Evolutionary conservation across 805 yeast species (phyloP), one percentile per base, ranked within the genome.

Genomic region (Ascoidea tarda): DNA sequence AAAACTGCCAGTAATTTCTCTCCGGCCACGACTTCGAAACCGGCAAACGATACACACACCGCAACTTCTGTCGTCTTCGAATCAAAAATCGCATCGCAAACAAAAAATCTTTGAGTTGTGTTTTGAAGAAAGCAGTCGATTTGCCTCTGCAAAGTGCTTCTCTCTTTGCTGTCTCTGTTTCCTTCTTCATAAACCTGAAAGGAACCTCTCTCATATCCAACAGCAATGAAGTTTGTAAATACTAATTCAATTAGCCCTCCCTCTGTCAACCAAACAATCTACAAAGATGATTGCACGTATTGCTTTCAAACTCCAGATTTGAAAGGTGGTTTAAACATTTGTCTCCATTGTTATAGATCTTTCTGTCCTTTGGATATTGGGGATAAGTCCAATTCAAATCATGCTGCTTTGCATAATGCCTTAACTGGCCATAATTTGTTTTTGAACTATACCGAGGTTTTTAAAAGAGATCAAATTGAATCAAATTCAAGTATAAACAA

Each of bases 261-360:
- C n/a, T 31, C 33, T 6, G 31, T 12, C 5, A 32, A 48, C 14
- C 52, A 48, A 33, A 48, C 28, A 14, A 54, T 56, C 16, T 56
- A 50, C 49, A 56, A 54, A 33, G 58, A 56, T 31, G 52, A 56
- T 33, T 56, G 58, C 21, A 14, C 51, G 42, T 56, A 52, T 50
- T 54, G 55, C 33, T 56, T 56, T 33, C 58, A 56, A 38, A 54
- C 57, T 16, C 56, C 58, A n/a, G 58, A 56, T 33, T 16, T 50
- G 46, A 42, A 16, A n/a, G 53, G 51, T 6, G 58, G 58, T 1
- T 42, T 56, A 44, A 56, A 56, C 32, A 55, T 54, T 6, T 56
- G 58, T 32, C 52, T 54, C 10, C 50, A 49, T 12, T 56, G 58
- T 33, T 56, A 49, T 32, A 57, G 54, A 48, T 51, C 51, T 21